Percentiles rank a stretch among this genome's conserved stretches.
Conservation (phyloP, 2,329 filamentous ascomycete genomes). For the Ceratocystiopsis brevicomis region DNA sequence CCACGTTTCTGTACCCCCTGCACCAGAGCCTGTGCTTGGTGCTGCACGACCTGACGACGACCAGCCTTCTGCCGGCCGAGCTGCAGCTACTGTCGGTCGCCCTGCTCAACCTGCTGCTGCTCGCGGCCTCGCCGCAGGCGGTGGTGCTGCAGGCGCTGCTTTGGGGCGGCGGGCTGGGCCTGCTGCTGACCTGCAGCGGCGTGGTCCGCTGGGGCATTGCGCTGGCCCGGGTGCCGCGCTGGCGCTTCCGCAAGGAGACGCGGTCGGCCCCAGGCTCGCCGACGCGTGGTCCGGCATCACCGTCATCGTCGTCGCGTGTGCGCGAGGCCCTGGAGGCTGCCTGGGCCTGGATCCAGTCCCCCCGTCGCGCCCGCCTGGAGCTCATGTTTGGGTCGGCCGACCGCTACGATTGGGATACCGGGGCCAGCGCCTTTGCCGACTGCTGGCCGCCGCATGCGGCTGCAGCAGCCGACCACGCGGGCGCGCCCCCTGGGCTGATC, state of each 20-base stretch:
- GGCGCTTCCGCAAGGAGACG: slow-evolving; percentile 55
- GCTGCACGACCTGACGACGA: slow-evolving; percentile 66
- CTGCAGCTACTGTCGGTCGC: slow-evolving; percentile 69
- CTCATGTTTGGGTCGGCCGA: slow-evolving; percentile 15
- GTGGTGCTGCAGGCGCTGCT: slow-evolving; percentile 70
- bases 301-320: slow-evolving; percentile 8
- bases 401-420: slow-evolving; percentile 16
- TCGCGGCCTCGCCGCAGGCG: slow-evolving; percentile 64
- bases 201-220: slow-evolving; percentile 70
- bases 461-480: too few relatives aligned
- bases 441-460: too few relatives aligned
- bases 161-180: slow-evolving; percentile 61
- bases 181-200: slow-evolving; percentile 54
- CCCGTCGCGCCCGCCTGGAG: slow-evolving; percentile 14
- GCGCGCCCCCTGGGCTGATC: too few relatives aligned
- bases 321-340: slow-evolving; percentile 10
- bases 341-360: slow-evolving; percentile 19
- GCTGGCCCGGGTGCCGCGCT: slow-evolving; percentile 73
- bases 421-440: slow-evolving; percentile 3
- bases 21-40: slow-evolving; percentile 60
- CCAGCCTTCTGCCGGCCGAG: slow-evolving; percentile 72
- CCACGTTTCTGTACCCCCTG: slow-evolving; percentile 48
- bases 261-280: slow-evolving; percentile 15
- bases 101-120: slow-evolving; percentile 62
- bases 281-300: slow-evolving; percentile 13